Percentiles rank a stretch among this genome's conserved stretches.
These are phyloP conservation scores for Cyberlindnera meyerae DNA, from an alignment of 805 yeast species.

Conservation along the genomic window DNA sequence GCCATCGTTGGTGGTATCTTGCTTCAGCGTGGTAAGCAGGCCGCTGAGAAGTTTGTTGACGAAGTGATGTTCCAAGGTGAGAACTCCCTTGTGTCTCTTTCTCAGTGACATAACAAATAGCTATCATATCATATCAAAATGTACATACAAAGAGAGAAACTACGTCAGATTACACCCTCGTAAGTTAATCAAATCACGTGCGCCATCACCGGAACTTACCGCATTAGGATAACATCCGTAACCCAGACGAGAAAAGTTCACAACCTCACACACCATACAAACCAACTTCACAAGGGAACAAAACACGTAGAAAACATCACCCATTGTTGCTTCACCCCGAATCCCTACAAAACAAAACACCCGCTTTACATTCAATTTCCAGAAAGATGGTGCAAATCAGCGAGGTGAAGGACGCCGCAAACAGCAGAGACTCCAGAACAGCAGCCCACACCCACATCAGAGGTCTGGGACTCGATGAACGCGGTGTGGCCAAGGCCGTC, in stretches of 20 bases:
- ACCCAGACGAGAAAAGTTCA: too few species aligned
- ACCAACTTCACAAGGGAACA: too few species aligned
- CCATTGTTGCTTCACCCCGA: background rate
- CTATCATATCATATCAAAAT: too few species aligned
- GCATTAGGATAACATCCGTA: too few species aligned
- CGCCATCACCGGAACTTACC: too few species aligned
- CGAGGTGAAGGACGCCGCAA: constrained; percentile 64
- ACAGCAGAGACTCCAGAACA: constrained; percentile 56
- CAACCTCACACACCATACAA: too few species aligned
- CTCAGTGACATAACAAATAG: constrained; percentile 4
- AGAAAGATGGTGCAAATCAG: constrained; percentile 64
- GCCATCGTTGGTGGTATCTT: constrained; percentile 70
- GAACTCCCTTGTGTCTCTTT: constrained; percentile 21
- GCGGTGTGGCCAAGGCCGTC: constrained; percentile 72
- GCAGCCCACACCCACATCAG: constrained; percentile 97
- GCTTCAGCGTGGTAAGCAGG: constrained; percentile 52
- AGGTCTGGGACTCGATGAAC: constrained; percentile 91
- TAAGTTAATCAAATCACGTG: too few species aligned
- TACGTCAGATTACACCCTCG: too few species aligned
- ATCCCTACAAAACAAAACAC: background rate
- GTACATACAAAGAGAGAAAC: too few species aligned
- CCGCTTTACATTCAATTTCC: background rate
- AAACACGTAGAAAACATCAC: too few species aligned
- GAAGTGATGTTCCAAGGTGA: constrained; percentile 37
- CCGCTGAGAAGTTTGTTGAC: constrained; percentile 54